Conservation (phyloP, 75 land plant species). For the Cryptomeria japonica region DNA sequence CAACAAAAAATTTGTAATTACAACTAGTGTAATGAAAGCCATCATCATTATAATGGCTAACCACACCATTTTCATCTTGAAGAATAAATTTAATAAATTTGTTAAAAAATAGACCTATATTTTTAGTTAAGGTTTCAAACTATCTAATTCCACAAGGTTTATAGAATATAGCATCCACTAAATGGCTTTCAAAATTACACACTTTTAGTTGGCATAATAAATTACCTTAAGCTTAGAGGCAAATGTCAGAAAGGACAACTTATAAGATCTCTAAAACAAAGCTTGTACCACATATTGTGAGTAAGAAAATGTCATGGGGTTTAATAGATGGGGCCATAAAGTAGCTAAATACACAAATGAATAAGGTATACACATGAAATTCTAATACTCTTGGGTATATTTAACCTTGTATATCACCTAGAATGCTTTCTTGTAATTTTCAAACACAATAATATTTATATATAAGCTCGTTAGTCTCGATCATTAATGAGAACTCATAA, state of each 20-base stretch:
- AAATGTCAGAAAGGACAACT: conserved; percentile 36
- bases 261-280: conserved; percentile 38
- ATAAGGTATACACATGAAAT: conserved; percentile 58
- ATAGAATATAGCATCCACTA: no score
- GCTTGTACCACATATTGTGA: conserved; percentile 58
- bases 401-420: conserved; percentile 38
- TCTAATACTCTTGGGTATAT: conserved; percentile 55
- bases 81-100: neutral
- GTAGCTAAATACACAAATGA: conserved; percentile 62
- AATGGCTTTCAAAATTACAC: no score
- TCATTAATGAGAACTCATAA: neutral
- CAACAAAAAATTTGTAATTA: neutral
- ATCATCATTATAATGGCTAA: neutral
- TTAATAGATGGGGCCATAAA: conserved; percentile 53
- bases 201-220: neutral
- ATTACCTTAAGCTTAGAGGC: neutral
- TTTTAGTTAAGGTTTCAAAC: neutral
- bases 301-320: conserved; percentile 43
- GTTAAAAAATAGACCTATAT: neutral
- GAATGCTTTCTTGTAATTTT: conserved; percentile 52
- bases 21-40: neutral
- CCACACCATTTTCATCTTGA: conserved; percentile 14
- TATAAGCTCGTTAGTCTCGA: neutral
- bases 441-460: neutral
- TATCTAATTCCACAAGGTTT: neutral